A percentile compares a stretch with the other conserved stretches of the same genome.
Conservation (phyloP, 2,329 filamentous ascomycete species). For the Escovopsis weberi region DNA sequence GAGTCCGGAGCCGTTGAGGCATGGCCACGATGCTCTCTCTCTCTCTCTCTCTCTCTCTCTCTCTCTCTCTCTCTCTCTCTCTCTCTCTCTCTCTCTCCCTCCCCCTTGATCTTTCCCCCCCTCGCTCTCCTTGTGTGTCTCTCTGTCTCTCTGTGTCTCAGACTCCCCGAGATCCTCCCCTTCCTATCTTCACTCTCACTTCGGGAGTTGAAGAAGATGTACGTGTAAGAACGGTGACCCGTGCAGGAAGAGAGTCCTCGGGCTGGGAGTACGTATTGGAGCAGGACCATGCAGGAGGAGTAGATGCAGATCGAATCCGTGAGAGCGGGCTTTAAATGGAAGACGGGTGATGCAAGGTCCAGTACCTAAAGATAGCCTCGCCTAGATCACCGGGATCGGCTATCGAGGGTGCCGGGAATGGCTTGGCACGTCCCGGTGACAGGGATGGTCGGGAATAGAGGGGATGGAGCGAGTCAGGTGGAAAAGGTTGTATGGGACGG, state of each 20-base stretch:
- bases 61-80: no score
- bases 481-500: background rate
- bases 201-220: no score
- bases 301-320: no score
- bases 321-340: no score
- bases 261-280: no score
- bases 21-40: constrained; percentile 10
- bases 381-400: constrained; percentile 6
- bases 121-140: background rate
- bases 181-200: no score
- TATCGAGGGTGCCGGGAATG: constrained; percentile 3
- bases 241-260: no score
- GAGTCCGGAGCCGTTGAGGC: constrained; percentile 21
- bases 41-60: no score
- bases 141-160: background rate
- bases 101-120: no score
- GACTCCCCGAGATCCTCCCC: no score
- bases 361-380: constrained; percentile 1
- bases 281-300: background rate
- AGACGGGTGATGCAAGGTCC: background rate
- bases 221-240: no score
- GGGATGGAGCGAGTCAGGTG: background rate
- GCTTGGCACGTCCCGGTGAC: background rate
- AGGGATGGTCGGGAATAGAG: constrained; percentile 4
- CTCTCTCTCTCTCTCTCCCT: no score